Evolutionary conservation across 805 yeast species (phyloP).

Genomic region (Suhomyces tanzawaensis): DNA sequence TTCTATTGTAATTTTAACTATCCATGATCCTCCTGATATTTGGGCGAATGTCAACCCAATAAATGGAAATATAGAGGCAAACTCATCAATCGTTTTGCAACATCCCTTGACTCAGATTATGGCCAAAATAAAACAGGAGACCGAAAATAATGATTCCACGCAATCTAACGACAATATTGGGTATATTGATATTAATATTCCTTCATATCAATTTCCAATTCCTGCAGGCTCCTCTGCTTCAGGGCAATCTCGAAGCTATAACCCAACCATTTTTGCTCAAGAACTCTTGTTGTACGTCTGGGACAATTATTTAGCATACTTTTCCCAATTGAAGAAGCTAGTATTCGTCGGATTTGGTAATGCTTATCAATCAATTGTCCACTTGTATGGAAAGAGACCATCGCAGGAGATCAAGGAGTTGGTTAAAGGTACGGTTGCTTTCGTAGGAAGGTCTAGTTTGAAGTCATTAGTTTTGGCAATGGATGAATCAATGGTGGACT

Average conservation of each 20-base stretch:
- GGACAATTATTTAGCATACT: constrained; percentile 86
- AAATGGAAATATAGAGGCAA: constrained; percentile 73
- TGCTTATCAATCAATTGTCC: constrained; percentile 82
- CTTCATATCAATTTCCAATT: constrained; percentile 47
- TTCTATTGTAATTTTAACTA: constrained; percentile 62
- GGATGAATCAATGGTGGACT: constrained; percentile 86
- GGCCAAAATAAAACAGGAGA: constrained; percentile 48
- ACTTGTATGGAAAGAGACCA: constrained; percentile 78
- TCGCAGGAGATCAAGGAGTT: constrained; percentile 50
- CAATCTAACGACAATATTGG: constrained; percentile 46
- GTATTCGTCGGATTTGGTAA: constrained; percentile 89
- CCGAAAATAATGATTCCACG: constrained; percentile 17
- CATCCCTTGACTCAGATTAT: constrained; percentile 62
- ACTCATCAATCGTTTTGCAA: constrained; percentile 72
- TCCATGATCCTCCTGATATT: constrained; percentile 90
- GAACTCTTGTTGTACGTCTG: constrained; percentile 77
- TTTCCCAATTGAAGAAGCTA: constrained; percentile 60
- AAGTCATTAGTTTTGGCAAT: constrained; percentile 80
- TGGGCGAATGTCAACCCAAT: constrained; percentile 85
- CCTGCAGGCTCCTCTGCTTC: constrained; percentile 15
- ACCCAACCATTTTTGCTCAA: constrained; percentile 66
- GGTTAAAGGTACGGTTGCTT: constrained; percentile 69
- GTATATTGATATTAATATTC: constrained; percentile 79
- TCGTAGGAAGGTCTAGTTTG: constrained; percentile 64
- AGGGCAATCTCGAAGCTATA: constrained; percentile 36